phyloP scores from a whole-genome alignment of 129 eudicot genomes.

The Pulicaria dysenterica region DNA sequence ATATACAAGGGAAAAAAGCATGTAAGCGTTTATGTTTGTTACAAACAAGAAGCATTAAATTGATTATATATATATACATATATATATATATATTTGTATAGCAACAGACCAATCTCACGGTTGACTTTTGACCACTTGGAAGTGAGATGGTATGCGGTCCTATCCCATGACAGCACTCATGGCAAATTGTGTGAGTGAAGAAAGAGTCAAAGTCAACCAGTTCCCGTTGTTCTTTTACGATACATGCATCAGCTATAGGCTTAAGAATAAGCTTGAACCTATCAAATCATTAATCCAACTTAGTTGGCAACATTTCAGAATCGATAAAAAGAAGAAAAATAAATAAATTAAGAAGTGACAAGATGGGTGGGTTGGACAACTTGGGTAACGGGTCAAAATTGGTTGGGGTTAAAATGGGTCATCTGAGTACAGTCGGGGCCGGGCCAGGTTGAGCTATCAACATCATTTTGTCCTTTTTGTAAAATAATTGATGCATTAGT shows the following conservation, averaged over 20 bases:
- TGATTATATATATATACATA: too few relatives aligned
- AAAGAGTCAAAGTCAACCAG: slow-evolving; percentile 89
- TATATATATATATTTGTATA: neutral
- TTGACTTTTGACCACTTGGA: slow-evolving; percentile 79
- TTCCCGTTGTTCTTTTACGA: slow-evolving; percentile 63
- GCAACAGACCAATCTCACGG: slow-evolving; percentile 84
- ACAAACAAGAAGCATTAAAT: slow-evolving; percentile 15
- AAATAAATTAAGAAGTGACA: neutral
- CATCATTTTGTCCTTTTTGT: neutral
- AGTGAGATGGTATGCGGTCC: slow-evolving; percentile 92
- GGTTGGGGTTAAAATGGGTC: neutral
- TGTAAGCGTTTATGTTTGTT: neutral
- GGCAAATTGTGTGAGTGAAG: slow-evolving; percentile 97
- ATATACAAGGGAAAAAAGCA: slow-evolving; percentile 16
- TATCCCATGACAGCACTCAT: slow-evolving; percentile 98
- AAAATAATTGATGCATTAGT: neutral
- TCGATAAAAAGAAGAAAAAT: neutral
- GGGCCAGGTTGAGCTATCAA: neutral
- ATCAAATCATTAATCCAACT: slow-evolving; percentile 24
- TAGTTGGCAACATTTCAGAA: slow-evolving; percentile 2
- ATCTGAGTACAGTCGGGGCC: neutral
- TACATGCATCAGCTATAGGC: slow-evolving; percentile 83
- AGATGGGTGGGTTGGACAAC: neutral
- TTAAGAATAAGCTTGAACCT: slow-evolving; percentile 96
- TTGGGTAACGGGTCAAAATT: neutral